Conservation (phyloP, 2,329 filamentous ascomycete genomes). For the Fusarium solani-melongenae region DNA sequence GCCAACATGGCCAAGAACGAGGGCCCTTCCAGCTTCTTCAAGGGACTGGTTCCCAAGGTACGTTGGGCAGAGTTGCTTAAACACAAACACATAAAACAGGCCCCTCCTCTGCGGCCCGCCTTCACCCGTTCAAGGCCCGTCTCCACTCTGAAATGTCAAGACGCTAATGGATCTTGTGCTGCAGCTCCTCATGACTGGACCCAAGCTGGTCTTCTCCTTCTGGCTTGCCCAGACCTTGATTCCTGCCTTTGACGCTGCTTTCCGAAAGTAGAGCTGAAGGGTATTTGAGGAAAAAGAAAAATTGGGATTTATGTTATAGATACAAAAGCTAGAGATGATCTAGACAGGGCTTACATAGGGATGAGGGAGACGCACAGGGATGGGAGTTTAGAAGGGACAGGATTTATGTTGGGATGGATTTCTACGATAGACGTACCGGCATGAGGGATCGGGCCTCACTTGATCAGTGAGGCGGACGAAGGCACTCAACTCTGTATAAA, state of each 20-base stretch:
- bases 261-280: constrained; percentile 43
- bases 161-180: constrained; percentile 31
- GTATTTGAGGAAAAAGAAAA: background rate
- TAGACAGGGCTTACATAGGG: constrained; percentile 14
- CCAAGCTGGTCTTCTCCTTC: constrained; percentile 99
- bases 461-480: constrained; percentile 22
- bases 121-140: constrained; percentile 4
- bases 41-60: constrained; percentile 93
- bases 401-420: constrained; percentile 37
- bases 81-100: background rate
- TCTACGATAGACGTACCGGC: constrained; percentile 38
- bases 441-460: constrained; percentile 27
- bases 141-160: constrained; percentile 21
- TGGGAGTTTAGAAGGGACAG: constrained; percentile 37
- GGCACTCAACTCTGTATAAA: constrained; percentile 46
- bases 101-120: background rate
- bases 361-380: constrained; percentile 3
- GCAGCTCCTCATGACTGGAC: constrained; percentile 95
- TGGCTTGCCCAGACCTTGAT: constrained; percentile 99
- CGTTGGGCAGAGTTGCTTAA: constrained; percentile 31
- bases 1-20: constrained; percentile 94
- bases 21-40: constrained; percentile 91
- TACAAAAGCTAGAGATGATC: constrained; percentile 21
- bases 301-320: constrained; percentile 23
- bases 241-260: constrained; percentile 79